Conservation (phyloP, 345 rosid genomes). For the Noccaea bulbosa region DNA sequence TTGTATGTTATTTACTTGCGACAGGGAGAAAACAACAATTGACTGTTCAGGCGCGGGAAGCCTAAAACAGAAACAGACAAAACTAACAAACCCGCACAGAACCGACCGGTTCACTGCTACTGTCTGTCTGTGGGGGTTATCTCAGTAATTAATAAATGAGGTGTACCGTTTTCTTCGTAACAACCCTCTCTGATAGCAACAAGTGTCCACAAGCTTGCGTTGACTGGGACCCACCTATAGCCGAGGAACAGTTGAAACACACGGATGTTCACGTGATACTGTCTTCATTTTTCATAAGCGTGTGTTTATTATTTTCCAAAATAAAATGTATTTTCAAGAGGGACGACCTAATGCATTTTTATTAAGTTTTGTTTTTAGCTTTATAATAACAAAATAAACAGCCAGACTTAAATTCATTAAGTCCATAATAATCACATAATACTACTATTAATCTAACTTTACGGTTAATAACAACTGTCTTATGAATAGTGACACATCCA, state of each 20-base stretch:
- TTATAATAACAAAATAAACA: neutral
- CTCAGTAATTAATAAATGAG: neutral
- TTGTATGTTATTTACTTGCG: neutral
- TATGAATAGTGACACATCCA: no score
- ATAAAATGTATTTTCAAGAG: neutral
- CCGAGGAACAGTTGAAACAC: slow-evolving; percentile 28
- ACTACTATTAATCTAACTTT: no score
- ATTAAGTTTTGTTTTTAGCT: neutral
- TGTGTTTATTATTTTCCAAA: neutral
- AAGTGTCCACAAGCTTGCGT: slow-evolving; percentile 29
- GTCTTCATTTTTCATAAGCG: slow-evolving; percentile 1
- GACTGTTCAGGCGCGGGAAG: slow-evolving; percentile 10
- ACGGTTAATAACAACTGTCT: no score
- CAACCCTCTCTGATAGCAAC: slow-evolving; percentile 19
- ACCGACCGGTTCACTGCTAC: slow-evolving; percentile 41
- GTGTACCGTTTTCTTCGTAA: slow-evolving; percentile 28
- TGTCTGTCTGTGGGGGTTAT: slow-evolving; percentile 21
- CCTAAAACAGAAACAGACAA: slow-evolving; percentile 22
- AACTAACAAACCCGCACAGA: slow-evolving; percentile 24
- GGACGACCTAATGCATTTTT: neutral
- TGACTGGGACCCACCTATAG: slow-evolving; percentile 24
- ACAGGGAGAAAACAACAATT: slow-evolving; percentile 16
- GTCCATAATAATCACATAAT: no score
- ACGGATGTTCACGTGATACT: slow-evolving; percentile 37
- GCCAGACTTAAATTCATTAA: neutral